phyloP scores from a whole-genome alignment of 169 alveolate genomes.

The Plasmodium yoelii region DNA sequence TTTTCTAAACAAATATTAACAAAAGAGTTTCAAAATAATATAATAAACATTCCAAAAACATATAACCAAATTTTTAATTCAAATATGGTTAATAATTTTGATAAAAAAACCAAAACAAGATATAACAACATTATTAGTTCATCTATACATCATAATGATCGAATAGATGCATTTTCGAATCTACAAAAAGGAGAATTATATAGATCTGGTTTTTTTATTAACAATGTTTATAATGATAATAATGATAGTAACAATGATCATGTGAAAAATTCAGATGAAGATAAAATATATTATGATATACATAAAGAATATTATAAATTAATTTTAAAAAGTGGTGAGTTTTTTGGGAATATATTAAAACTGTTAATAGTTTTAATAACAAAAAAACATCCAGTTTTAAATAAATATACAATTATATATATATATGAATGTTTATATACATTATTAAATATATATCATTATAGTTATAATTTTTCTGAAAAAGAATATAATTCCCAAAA shows the following conservation, averaged over 20 bases:
- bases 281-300: constrained; percentile 37
- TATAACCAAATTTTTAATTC: neutral
- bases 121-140: neutral
- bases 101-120: too few species aligned
- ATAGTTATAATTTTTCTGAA: constrained; percentile 7
- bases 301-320: constrained; percentile 67
- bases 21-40: constrained; percentile 36
- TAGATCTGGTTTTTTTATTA: too few species aligned
- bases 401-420: constrained; percentile 66
- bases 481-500: constrained; percentile 4
- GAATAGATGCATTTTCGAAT: neutral
- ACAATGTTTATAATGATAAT: neutral
- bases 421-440: constrained; percentile 75
- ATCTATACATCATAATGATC: neutral
- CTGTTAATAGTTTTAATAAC: constrained; percentile 57
- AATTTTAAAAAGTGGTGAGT: constrained; percentile 40
- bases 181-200: too few species aligned
- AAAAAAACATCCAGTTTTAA: constrained; percentile 68
- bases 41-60: constrained; percentile 18
- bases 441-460: constrained; percentile 57
- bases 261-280: neutral
- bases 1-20: constrained; percentile 55
- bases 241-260: neutral
- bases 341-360: constrained; percentile 51
- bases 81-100: neutral